phyloP scores from a whole-genome alignment of 169 alveolate genomes.

The Cyclospora cayetanensis region DNA sequence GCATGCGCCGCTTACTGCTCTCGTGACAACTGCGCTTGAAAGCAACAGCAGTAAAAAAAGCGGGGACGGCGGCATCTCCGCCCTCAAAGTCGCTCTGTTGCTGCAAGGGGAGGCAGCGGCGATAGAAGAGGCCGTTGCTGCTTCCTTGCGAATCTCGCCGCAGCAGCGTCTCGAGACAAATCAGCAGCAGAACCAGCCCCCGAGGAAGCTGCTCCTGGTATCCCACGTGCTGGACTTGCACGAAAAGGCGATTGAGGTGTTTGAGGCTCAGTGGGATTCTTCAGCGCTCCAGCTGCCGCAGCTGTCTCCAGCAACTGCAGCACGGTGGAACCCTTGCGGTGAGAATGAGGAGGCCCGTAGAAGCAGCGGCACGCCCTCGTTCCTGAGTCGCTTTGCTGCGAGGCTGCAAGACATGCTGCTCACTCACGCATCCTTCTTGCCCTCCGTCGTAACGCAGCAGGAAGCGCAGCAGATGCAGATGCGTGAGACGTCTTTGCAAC shows the following conservation, averaged over 20 bases:
- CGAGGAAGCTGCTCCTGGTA: background rate
- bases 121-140: background rate
- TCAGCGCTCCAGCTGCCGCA: slow-evolving; percentile 26
- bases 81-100: background rate
- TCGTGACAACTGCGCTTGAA: background rate
- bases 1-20: slow-evolving; percentile 40
- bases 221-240: background rate
- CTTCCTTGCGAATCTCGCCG: background rate
- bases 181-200: slow-evolving; percentile 10
- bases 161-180: background rate
- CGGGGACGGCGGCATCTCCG: slow-evolving; percentile 6
- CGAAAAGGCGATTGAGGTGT: background rate
- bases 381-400: background rate
- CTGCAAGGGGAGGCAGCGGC: background rate
- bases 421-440: background rate
- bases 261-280: slow-evolving; percentile 21
- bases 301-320: slow-evolving; percentile 38
- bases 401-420: background rate
- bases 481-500: background rate
- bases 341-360: background rate
- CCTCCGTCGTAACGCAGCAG: background rate
- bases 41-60: slow-evolving; percentile 21
- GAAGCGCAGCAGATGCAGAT: background rate
- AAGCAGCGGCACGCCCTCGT: slow-evolving; percentile 11
- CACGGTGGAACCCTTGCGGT: background rate